phyloP scores from a whole-genome alignment of 2,329 filamentous ascomycete genomes.

The Tolypocladium ophioglossoides region DNA sequence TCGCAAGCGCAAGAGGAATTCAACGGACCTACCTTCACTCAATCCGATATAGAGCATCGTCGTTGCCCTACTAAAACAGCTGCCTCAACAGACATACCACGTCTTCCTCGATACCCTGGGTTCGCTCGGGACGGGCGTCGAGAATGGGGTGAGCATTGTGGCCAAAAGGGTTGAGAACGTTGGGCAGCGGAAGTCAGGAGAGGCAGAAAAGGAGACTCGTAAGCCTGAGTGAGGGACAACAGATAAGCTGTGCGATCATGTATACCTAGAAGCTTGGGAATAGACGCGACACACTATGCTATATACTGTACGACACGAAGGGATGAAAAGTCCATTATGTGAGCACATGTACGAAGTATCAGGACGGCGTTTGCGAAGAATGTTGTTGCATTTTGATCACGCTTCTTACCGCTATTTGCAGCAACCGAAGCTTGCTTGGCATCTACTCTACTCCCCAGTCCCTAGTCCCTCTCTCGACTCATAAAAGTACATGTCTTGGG shows the following conservation, averaged over 20 bases:
- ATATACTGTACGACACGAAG: neutral
- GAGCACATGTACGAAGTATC: neutral
- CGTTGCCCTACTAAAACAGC: too few species aligned
- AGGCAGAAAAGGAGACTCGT: neutral
- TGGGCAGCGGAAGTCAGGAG: slow-evolving; percentile 39
- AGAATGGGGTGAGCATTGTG: slow-evolving; percentile 37
- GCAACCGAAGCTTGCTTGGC: neutral
- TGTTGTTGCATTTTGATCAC: neutral
- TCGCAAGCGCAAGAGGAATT: too few species aligned
- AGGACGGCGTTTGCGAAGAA: neutral
- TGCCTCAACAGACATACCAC: too few species aligned
- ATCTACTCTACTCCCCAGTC: neutral
- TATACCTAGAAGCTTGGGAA: neutral
- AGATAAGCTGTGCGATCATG: neutral
- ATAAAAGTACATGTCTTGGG: neutral
- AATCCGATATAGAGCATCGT: too few species aligned
- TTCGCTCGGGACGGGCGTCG: slow-evolving; percentile 40
- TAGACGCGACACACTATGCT: neutral
- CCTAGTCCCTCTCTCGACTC: neutral
- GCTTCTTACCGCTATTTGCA: neutral
- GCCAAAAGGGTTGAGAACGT: slow-evolving; percentile 47
- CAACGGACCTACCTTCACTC: too few species aligned
- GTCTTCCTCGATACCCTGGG: slow-evolving; percentile 44
- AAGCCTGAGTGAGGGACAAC: neutral
- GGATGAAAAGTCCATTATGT: neutral